phyloP scores from a whole-genome alignment of 306 rosid species.

The Lathyrus aphaca region DNA sequence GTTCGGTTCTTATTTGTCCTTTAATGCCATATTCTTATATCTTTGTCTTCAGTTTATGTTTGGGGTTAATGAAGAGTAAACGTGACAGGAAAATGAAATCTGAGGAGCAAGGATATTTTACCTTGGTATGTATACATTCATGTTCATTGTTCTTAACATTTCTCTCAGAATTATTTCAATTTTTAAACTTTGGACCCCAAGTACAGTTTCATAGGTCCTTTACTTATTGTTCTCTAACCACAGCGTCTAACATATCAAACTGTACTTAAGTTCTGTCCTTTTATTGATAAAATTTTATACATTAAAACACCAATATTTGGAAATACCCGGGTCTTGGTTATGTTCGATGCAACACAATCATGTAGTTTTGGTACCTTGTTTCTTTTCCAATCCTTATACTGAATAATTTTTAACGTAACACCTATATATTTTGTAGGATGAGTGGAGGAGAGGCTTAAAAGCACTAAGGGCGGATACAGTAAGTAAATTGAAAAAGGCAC shows the following conservation, averaged over 20 bases:
- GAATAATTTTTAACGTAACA: slow-evolving; percentile 23
- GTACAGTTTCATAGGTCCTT: background rate
- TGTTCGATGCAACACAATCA: slow-evolving; percentile 22
- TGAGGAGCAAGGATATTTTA: slow-evolving; percentile 95
- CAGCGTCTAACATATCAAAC: background rate
- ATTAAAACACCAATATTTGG: background rate
- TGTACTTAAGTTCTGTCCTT: background rate
- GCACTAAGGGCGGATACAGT: slow-evolving; percentile 82
- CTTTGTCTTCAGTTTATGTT: slow-evolving; percentile 33
- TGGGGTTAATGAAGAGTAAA: slow-evolving; percentile 47
- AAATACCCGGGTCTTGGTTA: background rate
- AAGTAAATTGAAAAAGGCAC: slow-evolving; percentile 85
- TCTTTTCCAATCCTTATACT: slow-evolving; percentile 30
- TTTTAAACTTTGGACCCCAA: background rate
- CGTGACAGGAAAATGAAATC: slow-evolving; percentile 91
- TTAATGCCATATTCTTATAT: slow-evolving; percentile 35
- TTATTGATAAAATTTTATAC: slow-evolving; percentile 1
- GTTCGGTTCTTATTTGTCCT: slow-evolving; percentile 15
- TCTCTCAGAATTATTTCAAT: slow-evolving; percentile 12
- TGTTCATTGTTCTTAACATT: slow-evolving; percentile 30
- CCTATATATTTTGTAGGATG: slow-evolving; percentile 63
- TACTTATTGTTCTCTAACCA: background rate
- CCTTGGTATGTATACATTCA: slow-evolving; percentile 57
- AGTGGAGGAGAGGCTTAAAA: slow-evolving; percentile 96
- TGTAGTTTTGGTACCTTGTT: slow-evolving; percentile 16